These are phyloP conservation scores for Candida sithepensis DNA, from an alignment of 805 yeast species.

Conservation along the genomic window DNA sequence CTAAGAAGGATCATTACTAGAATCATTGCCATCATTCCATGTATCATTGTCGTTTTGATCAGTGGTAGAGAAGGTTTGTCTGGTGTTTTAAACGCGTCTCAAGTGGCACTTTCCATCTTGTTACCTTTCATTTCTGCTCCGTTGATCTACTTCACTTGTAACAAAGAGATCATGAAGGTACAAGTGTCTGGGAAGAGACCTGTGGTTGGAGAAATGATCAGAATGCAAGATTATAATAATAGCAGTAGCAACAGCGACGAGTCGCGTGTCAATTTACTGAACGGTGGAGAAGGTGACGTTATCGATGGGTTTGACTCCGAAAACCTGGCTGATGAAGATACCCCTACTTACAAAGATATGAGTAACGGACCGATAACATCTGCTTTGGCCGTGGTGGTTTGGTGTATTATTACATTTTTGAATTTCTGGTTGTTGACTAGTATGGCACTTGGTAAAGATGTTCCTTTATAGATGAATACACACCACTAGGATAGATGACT, in stretches of 20 bases:
- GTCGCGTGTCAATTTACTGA: neutral
- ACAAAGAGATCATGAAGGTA: conserved; percentile 39
- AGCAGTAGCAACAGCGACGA: conserved; percentile 7
- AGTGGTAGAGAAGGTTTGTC: conserved; percentile 83
- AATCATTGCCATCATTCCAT: conserved; percentile 80
- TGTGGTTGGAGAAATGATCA: conserved; percentile 7
- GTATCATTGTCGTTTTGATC: conserved; percentile 65
- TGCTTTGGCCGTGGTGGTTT: conserved; percentile 52
- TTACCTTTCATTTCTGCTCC: conserved; percentile 90
- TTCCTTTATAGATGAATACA: conserved; percentile 17
- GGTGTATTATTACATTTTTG: conserved; percentile 68
- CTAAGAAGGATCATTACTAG: conserved; percentile 76
- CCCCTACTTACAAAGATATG: conserved; percentile 49
- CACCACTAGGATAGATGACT: neutral
- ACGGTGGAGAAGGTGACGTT: conserved; percentile 3
- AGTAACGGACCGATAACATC: conserved; percentile 62
- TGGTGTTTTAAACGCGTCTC: conserved; percentile 71
- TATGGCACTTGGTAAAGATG: conserved; percentile 33
- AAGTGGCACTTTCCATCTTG: conserved; percentile 76
- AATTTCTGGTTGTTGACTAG: conserved; percentile 62
- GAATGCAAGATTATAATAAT: conserved; percentile 7
- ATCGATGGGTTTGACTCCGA: conserved; percentile 1
- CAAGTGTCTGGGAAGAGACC: conserved; percentile 14
- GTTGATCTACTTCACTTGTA: conserved; percentile 74
- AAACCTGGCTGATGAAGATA: conserved; percentile 1